A percentile compares a stretch with the other conserved stretches of the same genome.
These are phyloP conservation scores for Boletus barrowsii DNA, from an alignment of 768 basidiomycete genomes.

Conservation along the genomic window DNA sequence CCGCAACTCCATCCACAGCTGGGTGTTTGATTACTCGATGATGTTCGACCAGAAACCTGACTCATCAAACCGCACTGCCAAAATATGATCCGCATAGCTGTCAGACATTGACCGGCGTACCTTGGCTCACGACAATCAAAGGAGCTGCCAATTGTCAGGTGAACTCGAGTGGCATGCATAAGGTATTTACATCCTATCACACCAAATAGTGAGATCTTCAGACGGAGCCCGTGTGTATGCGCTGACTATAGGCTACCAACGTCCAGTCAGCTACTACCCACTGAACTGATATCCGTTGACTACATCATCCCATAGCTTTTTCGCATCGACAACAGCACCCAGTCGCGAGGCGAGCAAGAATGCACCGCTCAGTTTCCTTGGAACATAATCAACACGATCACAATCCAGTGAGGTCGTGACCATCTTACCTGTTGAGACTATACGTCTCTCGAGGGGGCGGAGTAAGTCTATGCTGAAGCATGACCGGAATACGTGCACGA, in stretches of 20 bases:
- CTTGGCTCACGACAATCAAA: too few relatives aligned
- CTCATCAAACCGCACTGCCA: too few relatives aligned
- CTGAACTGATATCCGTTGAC: constrained; percentile 31
- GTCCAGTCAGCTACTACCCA: neutral
- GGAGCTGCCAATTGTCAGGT: neutral
- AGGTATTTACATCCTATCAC: too few relatives aligned
- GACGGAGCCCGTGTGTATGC: too few relatives aligned
- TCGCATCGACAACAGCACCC: constrained; percentile 70
- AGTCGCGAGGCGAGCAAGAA: constrained; percentile 78
- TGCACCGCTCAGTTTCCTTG: constrained; percentile 76
- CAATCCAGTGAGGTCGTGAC: constrained; percentile 4
- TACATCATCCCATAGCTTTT: constrained; percentile 70
- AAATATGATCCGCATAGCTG: too few relatives aligned
- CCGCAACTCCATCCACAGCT: too few relatives aligned
- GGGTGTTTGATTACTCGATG: too few relatives aligned
- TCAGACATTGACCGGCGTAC: too few relatives aligned
- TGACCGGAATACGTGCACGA: constrained; percentile 78
- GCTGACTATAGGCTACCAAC: too few relatives aligned
- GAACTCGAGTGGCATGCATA: neutral
- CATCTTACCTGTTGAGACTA: constrained; percentile 76
- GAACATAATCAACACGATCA: neutral
- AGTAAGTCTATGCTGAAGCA: constrained; percentile 84
- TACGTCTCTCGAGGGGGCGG: constrained; percentile 96
- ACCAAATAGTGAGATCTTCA: too few relatives aligned
- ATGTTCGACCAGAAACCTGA: too few relatives aligned